A percentile compares a stretch with the other conserved stretches of the same genome.
Evolutionary conservation across 2,329 filamentous ascomycete species (phyloP).

Genomic region (Bimuria novae-zelandiae): DNA sequence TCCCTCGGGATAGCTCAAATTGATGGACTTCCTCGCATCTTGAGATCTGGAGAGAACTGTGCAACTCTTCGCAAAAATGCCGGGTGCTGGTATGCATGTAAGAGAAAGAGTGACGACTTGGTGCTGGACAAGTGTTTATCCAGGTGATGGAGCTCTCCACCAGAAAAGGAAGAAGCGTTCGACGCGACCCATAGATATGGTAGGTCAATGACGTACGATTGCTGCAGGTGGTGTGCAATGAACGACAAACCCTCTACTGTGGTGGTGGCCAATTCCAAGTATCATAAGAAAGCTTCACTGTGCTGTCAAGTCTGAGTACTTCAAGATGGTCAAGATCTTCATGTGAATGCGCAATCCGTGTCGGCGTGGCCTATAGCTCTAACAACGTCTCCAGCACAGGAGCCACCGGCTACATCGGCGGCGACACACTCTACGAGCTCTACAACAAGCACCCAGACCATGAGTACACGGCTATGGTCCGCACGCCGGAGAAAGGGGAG

Average conservation of each 20-base stretch:
- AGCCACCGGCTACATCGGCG: conserved; percentile 28
- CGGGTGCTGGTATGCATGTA: too few species aligned
- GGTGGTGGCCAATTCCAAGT: too few species aligned
- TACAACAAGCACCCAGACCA: conserved; percentile 53
- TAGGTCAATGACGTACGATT: conserved; percentile 1
- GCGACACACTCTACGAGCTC: conserved; percentile 51
- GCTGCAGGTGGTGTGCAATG: neutral
- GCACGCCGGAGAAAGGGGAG: conserved; percentile 51
- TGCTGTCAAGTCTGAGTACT: too few species aligned
- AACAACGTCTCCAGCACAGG: conserved; percentile 16
- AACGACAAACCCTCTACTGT: too few species aligned
- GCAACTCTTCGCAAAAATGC: too few species aligned
- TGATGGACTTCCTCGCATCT: too few species aligned
- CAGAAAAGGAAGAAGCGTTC: neutral
- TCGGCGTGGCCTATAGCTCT: neutral
- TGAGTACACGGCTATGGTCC: conserved; percentile 51
- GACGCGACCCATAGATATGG: neutral
- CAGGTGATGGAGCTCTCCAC: neutral
- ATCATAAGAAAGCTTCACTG: too few species aligned
- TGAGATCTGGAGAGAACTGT: too few species aligned
- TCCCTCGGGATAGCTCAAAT: too few species aligned
- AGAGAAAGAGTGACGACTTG: too few species aligned
- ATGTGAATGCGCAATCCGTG: too few species aligned
- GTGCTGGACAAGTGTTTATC: neutral
- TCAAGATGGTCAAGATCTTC: conserved; percentile 1